These are phyloP conservation scores for Eimeria maxima DNA, from an alignment of 169 alveolate species.

Conservation along the genomic window DNA sequence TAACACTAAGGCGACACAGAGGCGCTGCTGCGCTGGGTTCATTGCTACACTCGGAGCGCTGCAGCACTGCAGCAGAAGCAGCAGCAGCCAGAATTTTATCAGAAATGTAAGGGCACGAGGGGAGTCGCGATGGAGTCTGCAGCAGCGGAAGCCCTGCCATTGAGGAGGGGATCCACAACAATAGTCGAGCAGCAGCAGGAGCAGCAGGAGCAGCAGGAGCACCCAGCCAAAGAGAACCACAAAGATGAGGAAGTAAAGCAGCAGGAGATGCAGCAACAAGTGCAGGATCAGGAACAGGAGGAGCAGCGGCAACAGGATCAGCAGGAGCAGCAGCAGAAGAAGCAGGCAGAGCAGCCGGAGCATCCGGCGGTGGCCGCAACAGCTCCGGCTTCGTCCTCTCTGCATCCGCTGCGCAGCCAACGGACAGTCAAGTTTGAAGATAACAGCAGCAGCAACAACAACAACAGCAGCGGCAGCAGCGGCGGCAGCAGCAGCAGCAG, in stretches of 20 bases:
- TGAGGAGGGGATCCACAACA: neutral
- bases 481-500: neutral
- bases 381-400: neutral
- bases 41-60: neutral
- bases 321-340: no score
- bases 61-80: neutral
- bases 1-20: no score
- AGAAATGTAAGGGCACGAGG: neutral
- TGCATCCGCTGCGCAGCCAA: neutral
- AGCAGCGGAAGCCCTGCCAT: neutral
- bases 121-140: neutral
- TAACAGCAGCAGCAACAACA: neutral
- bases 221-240: no score
- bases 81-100: neutral
- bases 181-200: neutral
- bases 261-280: no score
- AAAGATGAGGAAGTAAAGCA: no score
- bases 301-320: no score
- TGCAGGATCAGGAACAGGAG: no score
- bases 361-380: neutral
- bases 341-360: neutral
- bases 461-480: neutral
- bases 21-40: no score
- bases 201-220: neutral
- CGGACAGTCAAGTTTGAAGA: slow-evolving; percentile 3